Evolutionary conservation across 192 early-diverging fungal species (phyloP), one percentile per base, ranked within the genome.

Genomic region (Coemansia sp.): DNA sequence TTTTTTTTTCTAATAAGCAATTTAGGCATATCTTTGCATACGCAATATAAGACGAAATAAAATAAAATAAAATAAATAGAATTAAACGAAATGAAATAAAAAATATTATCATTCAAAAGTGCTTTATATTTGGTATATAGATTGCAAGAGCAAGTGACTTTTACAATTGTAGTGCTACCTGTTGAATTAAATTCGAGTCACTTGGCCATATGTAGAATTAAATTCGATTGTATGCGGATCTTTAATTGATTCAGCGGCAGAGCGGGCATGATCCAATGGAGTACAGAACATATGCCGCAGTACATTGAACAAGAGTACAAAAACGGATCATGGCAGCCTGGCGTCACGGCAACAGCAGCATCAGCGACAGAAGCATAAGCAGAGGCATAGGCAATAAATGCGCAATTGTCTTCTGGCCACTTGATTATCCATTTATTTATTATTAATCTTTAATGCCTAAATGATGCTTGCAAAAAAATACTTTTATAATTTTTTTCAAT

Each of bases 1-100:
- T 16, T 42, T 42, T 16, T 10, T 16, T 16, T 42, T 16, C 32
- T 9, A 34, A 34, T 9, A 34, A 42, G 11, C 8, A 42, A 42
- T 42, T 42, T 42, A 42, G 39, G 39, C 39, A 42, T 42, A 42
- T 42, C 11, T 42, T 42, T 42, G 39, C 39, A 42, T 42, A 42
- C 32, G 4, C 4, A 42, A 42, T 13, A 42, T 32, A 42, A 42
- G 11, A 42, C 13, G 11, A 42, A 2, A 42, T 16, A 42, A 42
- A 13, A 16, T 16, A 42, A 42, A 13, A 42, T 16, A 16, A 9
- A 13, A 42, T 16, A 42, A 42, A n/a, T n/a, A n/a, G n/a, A n/a
- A n/a, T n/a, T 16, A 42, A 9, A 42, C 5, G 8, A 16, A 42
- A 42, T 42, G 39, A 42, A 42, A 42, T 13, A 42, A 42, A 42